Percentiles rank a stretch among this genome's conserved stretches.
Evolutionary conservation across 768 basidiomycete genomes (phyloP).

Genomic region (Suillus cothurnatus): DNA sequence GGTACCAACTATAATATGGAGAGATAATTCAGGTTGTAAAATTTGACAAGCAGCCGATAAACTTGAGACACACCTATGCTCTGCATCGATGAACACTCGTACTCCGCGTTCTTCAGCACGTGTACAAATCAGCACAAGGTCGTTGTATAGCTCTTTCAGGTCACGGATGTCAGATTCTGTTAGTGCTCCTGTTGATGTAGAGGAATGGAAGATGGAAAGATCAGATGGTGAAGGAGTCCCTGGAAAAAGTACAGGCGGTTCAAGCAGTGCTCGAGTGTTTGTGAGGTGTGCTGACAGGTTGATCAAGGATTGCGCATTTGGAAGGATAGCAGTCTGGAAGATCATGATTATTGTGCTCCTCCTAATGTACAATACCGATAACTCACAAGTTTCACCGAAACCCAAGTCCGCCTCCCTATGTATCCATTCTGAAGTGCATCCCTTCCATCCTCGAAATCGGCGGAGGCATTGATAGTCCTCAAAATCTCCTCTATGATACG

Average conservation of each 20-base stretch:
- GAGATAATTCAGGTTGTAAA: not conserved
- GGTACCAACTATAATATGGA: conserved; percentile 51
- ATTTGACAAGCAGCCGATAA: not conserved
- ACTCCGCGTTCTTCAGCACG: conserved; percentile 64
- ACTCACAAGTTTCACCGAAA: conserved; percentile 82
- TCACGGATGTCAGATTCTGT: conserved; percentile 57
- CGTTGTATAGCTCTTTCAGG: conserved; percentile 60
- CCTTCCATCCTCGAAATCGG: conserved; percentile 69
- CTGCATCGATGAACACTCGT: conserved; percentile 81
- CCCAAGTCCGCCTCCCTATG: conserved; percentile 66
- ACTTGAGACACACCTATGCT: conserved; percentile 57
- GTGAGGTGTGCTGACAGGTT: conserved; percentile 63
- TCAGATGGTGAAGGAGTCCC: conserved; percentile 65
- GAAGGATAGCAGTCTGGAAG: conserved; percentile 66
- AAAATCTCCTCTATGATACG: conserved; percentile 76
- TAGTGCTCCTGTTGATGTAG: conserved; percentile 33
- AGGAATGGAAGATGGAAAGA: conserved; percentile 48
- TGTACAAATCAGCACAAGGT: conserved; percentile 65
- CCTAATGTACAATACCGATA: not conserved
- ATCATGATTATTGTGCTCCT: not conserved
- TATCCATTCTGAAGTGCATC: conserved; percentile 23
- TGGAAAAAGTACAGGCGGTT: conserved; percentile 58
- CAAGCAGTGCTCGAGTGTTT: conserved; percentile 38
- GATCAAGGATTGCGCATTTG: conserved; percentile 59
- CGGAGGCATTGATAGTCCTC: conserved; percentile 74